These are phyloP conservation scores for Nicotiana attenuata DNA, from an alignment of 257 asterid genomes.

Conservation along the genomic window DNA sequence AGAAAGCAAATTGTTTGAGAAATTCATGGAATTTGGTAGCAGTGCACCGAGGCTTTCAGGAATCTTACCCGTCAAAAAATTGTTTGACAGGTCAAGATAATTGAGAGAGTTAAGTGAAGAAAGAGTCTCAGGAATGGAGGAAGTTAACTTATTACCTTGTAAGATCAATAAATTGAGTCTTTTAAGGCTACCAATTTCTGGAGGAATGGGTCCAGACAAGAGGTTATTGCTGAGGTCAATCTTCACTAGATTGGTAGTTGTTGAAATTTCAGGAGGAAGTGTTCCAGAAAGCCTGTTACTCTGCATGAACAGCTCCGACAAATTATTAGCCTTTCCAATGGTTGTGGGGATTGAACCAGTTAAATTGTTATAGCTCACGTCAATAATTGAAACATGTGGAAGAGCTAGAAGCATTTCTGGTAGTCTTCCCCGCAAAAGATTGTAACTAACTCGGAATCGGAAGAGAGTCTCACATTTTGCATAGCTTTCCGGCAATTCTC, in stretches of 20 bases:
- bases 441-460: slow-evolving; percentile 68
- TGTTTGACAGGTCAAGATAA: slow-evolving; percentile 70
- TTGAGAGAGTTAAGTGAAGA: slow-evolving; percentile 52
- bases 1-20: slow-evolving; percentile 63
- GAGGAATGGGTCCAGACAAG: slow-evolving; percentile 64
- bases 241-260: slow-evolving; percentile 58
- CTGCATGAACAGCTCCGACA: slow-evolving; percentile 74
- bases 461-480: slow-evolving; percentile 54
- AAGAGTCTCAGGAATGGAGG: slow-evolving; percentile 64
- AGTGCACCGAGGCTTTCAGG: slow-evolving; percentile 43
- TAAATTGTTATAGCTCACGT: slow-evolving; percentile 47
- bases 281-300: slow-evolving; percentile 64
- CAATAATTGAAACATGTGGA: slow-evolving; percentile 65
- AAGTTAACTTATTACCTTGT: slow-evolving; percentile 50
- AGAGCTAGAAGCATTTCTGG: slow-evolving; percentile 60
- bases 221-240: slow-evolving; percentile 66
- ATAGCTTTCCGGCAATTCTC: slow-evolving; percentile 56
- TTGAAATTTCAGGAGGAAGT: slow-evolving; percentile 57
- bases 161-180: slow-evolving; percentile 54
- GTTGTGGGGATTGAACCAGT: slow-evolving; percentile 45
- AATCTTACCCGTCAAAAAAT: slow-evolving; percentile 47
- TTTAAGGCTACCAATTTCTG: slow-evolving; percentile 56
- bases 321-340: slow-evolving; percentile 45
- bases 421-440: slow-evolving; percentile 49
- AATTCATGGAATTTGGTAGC: slow-evolving; percentile 70